Percentiles rank a stretch among this genome's conserved stretches.
Evolutionary conservation across 805 yeast species (phyloP).

Genomic region (Kockiozyma suomiensis): DNA sequence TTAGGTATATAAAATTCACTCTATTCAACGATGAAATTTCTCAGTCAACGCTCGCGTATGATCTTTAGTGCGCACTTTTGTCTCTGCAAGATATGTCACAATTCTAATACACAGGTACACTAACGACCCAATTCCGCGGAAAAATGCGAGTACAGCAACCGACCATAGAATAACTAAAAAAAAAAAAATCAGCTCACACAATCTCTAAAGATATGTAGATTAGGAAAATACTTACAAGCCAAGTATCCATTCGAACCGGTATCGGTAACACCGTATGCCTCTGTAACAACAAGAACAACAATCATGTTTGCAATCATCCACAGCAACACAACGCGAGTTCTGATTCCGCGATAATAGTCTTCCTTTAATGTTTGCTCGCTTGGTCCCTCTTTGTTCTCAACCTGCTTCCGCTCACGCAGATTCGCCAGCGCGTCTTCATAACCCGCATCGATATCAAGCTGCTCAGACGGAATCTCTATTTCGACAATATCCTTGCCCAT

Average conservation of each 20-base stretch:
- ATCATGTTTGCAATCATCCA: constrained; percentile 90
- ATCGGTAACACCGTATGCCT: constrained; percentile 20
- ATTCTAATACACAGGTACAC: constrained; percentile 58
- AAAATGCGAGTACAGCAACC: constrained; percentile 84
- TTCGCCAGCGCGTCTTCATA: constrained; percentile 63
- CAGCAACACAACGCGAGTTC: constrained; percentile 83
- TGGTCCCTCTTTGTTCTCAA: constrained; percentile 42
- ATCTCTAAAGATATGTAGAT: background rate
- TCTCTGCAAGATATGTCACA: constrained; percentile 38
- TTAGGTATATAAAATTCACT: background rate
- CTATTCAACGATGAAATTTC: constrained; percentile 7
- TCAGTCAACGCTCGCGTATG: constrained; percentile 23
- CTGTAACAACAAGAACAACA: constrained; percentile 70
- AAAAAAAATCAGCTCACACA: background rate
- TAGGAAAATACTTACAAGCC: constrained; percentile 10
- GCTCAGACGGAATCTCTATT: constrained; percentile 66
- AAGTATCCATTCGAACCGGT: constrained; percentile 26
- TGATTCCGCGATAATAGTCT: constrained; percentile 84
- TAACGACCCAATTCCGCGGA: constrained; percentile 82
- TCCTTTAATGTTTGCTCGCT: constrained; percentile 59
- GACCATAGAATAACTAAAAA: constrained; percentile 77
- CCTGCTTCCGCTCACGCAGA: constrained; percentile 43
- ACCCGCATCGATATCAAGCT: constrained; percentile 71
- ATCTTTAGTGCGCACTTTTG: constrained; percentile 25
- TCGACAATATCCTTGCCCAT: constrained; percentile 57